These are phyloP conservation scores for Coniella lustricola DNA, from an alignment of 2,329 filamentous ascomycete genomes.

Conservation along the genomic window DNA sequence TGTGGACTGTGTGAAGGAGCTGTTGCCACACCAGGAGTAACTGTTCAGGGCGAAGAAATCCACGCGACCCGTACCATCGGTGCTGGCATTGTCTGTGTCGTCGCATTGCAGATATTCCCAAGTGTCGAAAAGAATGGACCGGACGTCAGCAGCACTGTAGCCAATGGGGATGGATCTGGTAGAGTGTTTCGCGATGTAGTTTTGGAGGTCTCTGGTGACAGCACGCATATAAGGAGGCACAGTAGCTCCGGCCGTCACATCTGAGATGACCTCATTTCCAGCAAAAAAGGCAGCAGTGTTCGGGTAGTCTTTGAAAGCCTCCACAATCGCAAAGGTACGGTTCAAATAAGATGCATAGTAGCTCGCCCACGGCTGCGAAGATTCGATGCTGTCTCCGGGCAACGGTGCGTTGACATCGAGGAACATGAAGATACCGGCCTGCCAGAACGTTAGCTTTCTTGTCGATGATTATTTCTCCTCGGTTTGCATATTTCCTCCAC, in stretches of 20 bases:
- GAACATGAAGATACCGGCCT: conserved; percentile 62
- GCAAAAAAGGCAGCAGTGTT: conserved; percentile 70
- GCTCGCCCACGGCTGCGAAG: conserved; percentile 47
- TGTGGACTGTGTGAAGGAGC: conserved; percentile 45
- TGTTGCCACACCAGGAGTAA: conserved; percentile 58
- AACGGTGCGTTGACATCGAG: conserved; percentile 63
- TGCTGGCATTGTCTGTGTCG: conserved; percentile 39
- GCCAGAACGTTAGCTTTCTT: neutral
- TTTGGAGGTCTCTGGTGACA: conserved; percentile 72
- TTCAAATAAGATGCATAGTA: conserved; percentile 57
- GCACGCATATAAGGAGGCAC: conserved; percentile 68
- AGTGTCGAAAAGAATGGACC: conserved; percentile 63
- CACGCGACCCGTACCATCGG: conserved; percentile 54
- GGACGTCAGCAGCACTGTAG: conserved; percentile 76
- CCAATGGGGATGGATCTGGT: conserved; percentile 67
- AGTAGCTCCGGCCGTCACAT: conserved; percentile 48
- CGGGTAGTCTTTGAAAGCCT: conserved; percentile 60
- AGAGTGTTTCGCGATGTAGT: conserved; percentile 66
- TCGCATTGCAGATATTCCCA: conserved; percentile 69
- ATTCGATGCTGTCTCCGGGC: conserved; percentile 49
- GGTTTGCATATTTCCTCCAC: neutral
- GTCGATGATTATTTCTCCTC: neutral
- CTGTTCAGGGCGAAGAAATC: conserved; percentile 76
- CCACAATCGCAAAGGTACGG: conserved; percentile 59
- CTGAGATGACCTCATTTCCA: conserved; percentile 71